These are phyloP conservation scores for Lachnellula arida DNA, from an alignment of 2,329 filamentous ascomycete species.

Conservation along the genomic window DNA sequence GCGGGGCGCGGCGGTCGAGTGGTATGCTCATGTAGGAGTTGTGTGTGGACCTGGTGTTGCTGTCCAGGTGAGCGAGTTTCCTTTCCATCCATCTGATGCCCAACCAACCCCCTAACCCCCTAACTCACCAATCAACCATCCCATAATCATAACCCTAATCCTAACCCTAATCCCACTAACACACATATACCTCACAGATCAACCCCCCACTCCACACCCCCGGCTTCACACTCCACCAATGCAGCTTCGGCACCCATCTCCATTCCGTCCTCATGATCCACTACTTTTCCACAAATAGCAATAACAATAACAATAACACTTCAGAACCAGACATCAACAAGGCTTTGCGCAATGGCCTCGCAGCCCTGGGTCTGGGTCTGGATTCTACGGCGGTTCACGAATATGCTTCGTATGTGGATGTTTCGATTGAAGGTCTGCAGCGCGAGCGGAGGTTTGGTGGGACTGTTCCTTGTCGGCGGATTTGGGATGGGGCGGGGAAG, in stretches of 20 bases:
- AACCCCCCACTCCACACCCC: background rate
- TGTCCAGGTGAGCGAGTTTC: constrained; percentile 15
- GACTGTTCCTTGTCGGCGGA: constrained; percentile 38
- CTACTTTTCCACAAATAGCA: background rate
- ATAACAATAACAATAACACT: background rate
- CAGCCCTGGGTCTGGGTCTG: background rate
- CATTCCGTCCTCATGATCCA: constrained; percentile 11
- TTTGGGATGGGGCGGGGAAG: constrained; percentile 38
- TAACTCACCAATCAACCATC: background rate
- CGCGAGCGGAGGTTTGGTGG: constrained; percentile 13
- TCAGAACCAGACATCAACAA: background rate
- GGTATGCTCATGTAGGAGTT: constrained; percentile 67
- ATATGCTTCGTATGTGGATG: constrained; percentile 18
- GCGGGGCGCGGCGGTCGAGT: constrained; percentile 71
- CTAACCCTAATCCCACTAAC: background rate
- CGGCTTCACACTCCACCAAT: constrained; percentile 15
- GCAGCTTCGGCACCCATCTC: background rate
- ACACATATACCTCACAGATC: background rate
- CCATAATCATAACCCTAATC: background rate
- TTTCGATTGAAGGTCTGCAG: constrained; percentile 2
- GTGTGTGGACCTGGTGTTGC: constrained; percentile 2
- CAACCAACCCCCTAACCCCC: background rate
- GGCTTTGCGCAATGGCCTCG: constrained; percentile 7
- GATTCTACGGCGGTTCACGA: background rate
- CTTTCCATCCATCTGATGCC: too few relatives aligned